Percentiles rank a stretch among this genome's conserved stretches.
Conservation (phyloP, 2,329 filamentous ascomycete species). For the Aspergillus amoenus region DNA sequence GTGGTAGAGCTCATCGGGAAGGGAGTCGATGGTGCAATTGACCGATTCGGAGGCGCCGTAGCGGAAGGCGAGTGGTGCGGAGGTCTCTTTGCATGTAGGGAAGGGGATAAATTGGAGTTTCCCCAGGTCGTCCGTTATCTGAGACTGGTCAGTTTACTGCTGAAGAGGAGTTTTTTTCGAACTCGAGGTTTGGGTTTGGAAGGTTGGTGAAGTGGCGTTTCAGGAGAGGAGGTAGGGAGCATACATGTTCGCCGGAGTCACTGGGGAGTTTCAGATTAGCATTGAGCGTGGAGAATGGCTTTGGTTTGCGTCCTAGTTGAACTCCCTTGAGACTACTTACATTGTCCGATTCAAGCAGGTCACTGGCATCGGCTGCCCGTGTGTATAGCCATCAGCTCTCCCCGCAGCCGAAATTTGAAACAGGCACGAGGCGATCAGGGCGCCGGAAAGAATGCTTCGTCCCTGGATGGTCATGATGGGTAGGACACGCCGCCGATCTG, state of each 20-base stretch:
- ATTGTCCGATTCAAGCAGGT: slow-evolving; percentile 73
- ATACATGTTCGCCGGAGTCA: slow-evolving; percentile 35
- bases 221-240: neutral
- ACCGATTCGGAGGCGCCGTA: slow-evolving; percentile 73
- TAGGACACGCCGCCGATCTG: slow-evolving; percentile 4
- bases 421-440: slow-evolving; percentile 19
- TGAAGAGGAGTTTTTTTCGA: no score
- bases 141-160: neutral
- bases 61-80: slow-evolving; percentile 74
- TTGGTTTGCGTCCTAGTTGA: neutral
- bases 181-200: neutral
- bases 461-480: slow-evolving; percentile 12
- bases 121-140: slow-evolving; percentile 73
- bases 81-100: slow-evolving; percentile 84
- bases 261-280: slow-evolving; percentile 13
- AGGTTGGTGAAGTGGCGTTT: neutral
- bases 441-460: slow-evolving; percentile 9
- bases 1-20: slow-evolving; percentile 56
- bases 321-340: slow-evolving; percentile 47
- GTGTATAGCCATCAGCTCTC: slow-evolving; percentile 35
- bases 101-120: slow-evolving; percentile 93
- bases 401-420: slow-evolving; percentile 25
- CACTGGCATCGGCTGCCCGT: slow-evolving; percentile 66
- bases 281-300: neutral
- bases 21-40: slow-evolving; percentile 51